Conservation (phyloP, 192 early-diverging fungal genomes). For the Backusella liffmaniae region DNA sequence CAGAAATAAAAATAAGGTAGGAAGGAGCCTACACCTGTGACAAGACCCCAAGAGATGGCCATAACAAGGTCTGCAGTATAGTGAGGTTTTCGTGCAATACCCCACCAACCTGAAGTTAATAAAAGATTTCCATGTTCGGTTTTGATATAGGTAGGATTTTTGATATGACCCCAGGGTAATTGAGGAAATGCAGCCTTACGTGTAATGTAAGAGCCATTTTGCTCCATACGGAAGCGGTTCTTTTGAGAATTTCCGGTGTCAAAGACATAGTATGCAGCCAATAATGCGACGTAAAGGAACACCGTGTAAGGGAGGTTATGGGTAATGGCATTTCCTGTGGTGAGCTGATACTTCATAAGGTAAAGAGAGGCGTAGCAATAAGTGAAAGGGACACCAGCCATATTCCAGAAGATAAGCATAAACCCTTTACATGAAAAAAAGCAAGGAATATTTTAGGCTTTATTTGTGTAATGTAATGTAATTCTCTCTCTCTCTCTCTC, state of each 20-base stretch:
- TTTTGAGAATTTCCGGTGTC: conserved; percentile 56
- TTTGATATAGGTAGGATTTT: conserved; percentile 61
- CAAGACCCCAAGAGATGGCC: conserved; percentile 81
- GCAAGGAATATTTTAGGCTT: not conserved
- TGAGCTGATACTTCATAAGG: conserved; percentile 36
- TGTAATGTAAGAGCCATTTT: conserved; percentile 38
- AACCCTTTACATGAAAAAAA: conserved; percentile 23
- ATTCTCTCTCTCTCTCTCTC: not conserved
- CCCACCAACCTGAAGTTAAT: conserved; percentile 71
- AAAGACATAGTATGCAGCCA: conserved; percentile 42
- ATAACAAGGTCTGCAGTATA: conserved; percentile 88
- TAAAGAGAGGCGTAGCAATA: conserved; percentile 47
- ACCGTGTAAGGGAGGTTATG: conserved; percentile 32
- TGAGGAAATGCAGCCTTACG: conserved; percentile 43
- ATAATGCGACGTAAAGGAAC: conserved; percentile 27
- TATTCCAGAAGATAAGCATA: conserved; percentile 53
- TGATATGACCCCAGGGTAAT: conserved; percentile 45
- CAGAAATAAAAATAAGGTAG: conserved; percentile 89
- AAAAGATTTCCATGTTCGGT: conserved; percentile 61
- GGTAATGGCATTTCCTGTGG: conserved; percentile 34
- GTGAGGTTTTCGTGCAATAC: conserved; percentile 67
- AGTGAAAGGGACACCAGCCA: conserved; percentile 51
- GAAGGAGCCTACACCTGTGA: conserved; percentile 68
- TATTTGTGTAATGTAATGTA: not conserved
- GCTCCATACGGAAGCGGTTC: conserved; percentile 48